Conservation (phyloP, 1,284 basidiomycete species). For the Wolfiporia cocos region DNA sequence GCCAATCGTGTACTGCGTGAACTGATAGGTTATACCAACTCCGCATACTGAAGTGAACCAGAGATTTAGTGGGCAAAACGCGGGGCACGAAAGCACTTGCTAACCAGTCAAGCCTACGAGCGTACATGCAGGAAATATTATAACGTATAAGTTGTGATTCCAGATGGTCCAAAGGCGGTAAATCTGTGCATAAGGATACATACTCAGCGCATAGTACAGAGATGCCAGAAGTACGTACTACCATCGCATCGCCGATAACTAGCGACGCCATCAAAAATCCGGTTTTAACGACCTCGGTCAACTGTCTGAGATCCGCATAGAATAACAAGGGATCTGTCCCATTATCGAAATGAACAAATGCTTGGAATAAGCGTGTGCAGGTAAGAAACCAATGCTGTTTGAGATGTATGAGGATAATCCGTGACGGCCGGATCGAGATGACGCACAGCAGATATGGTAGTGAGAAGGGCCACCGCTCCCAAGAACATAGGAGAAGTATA, state of each 20-base stretch:
- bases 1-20: slow-evolving; percentile 5
- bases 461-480: background rate
- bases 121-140: slow-evolving; percentile 10
- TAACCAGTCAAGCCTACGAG: slow-evolving; percentile 2
- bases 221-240: background rate
- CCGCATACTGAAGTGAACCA: slow-evolving; percentile 5
- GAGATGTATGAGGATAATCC: too few species aligned
- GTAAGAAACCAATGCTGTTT: slow-evolving; percentile 1
- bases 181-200: slow-evolving; percentile 1
- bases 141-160: slow-evolving; percentile 8
- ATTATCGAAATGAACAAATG: background rate
- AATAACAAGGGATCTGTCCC: background rate
- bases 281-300: slow-evolving; percentile 5
- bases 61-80: background rate
- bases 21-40: slow-evolving; percentile 11
- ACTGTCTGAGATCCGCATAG: background rate
- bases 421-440: too few species aligned
- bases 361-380: background rate
- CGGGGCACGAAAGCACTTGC: background rate
- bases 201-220: background rate
- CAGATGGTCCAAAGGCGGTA: slow-evolving; percentile 16
- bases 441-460: background rate
- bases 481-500: background rate
- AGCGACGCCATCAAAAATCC: background rate
- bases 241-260: slow-evolving; percentile 2